Percentiles rank a stretch among this genome's conserved stretches.
These are phyloP conservation scores for Microsporum audouinii DNA, from an alignment of 2,329 filamentous ascomycete species.

Conservation along the genomic window DNA sequence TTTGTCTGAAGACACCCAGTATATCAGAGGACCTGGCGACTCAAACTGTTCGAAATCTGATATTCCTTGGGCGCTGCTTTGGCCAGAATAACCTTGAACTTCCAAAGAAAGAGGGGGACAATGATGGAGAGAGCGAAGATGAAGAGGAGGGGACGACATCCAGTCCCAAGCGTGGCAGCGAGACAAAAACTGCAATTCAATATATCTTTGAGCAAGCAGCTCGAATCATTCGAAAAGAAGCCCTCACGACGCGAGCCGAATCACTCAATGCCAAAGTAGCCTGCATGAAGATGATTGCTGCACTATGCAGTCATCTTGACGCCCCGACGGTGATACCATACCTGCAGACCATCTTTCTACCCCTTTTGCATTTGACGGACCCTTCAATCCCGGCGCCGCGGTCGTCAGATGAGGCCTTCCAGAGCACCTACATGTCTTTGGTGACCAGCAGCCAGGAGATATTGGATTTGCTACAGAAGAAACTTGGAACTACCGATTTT, in stretches of 20 bases:
- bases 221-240: slow-evolving; percentile 65
- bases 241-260: slow-evolving; percentile 48
- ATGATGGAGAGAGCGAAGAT: slow-evolving; percentile 34
- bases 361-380: slow-evolving; percentile 76
- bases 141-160: slow-evolving; percentile 28
- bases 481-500: slow-evolving; percentile 69
- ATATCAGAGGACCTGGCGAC: slow-evolving; percentile 64
- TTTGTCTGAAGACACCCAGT: slow-evolving; percentile 50
- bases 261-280: slow-evolving; percentile 63
- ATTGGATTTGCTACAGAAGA: slow-evolving; percentile 72
- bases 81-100: slow-evolving; percentile 45
- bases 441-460: slow-evolving; percentile 62
- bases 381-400: slow-evolving; percentile 59
- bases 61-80: slow-evolving; percentile 63
- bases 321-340: slow-evolving; percentile 48
- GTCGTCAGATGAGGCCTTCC: slow-evolving; percentile 59
- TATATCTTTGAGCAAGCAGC: slow-evolving; percentile 72
- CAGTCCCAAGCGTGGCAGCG: slow-evolving; percentile 17
- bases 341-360: slow-evolving; percentile 53
- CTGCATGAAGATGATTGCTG: slow-evolving; percentile 61
- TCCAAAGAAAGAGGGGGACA: slow-evolving; percentile 27
- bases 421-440: slow-evolving; percentile 56
- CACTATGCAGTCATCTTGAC: slow-evolving; percentile 53
- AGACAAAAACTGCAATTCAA: slow-evolving; percentile 46
- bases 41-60: slow-evolving; percentile 67